Conservation (phyloP, 75 land plant genomes). For the Larix kaempferi region DNA sequence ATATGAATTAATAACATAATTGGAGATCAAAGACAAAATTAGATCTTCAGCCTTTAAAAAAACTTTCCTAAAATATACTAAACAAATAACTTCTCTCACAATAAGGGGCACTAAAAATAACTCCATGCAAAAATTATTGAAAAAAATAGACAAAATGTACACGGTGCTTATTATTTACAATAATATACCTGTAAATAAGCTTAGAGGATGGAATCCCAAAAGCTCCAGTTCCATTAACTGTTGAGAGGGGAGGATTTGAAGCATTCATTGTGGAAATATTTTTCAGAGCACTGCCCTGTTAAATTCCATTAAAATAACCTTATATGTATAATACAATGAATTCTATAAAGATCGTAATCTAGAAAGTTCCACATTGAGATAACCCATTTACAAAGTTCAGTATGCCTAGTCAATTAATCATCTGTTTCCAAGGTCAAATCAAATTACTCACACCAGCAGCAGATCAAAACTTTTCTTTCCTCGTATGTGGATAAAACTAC, state of each 20-base stretch:
- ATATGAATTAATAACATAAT: too few species aligned
- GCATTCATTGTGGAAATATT: not conserved
- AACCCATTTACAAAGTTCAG: not conserved
- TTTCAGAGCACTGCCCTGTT: slow-evolving; percentile 6
- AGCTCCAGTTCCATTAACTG: not conserved
- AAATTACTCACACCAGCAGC: not conserved
- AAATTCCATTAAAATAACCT: slow-evolving; percentile 1
- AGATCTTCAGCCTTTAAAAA: too few species aligned
- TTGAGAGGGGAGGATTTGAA: not conserved
- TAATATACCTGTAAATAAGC: slow-evolving; percentile 8
- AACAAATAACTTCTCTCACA: too few species aligned
- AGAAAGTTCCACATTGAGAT: not conserved
- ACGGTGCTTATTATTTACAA: too few species aligned
- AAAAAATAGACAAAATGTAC: too few species aligned
- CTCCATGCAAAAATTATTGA: too few species aligned
- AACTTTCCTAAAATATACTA: too few species aligned
- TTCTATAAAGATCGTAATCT: not conserved
- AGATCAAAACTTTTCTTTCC: not conserved
- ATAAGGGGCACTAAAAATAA: too few species aligned
- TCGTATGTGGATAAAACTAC: not conserved
- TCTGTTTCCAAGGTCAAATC: not conserved
- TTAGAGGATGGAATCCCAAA: slow-evolving; percentile 8
- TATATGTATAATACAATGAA: not conserved
- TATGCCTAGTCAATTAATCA: not conserved
- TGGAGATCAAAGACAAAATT: too few species aligned